Conservation (phyloP, 1,139 yeast genomes). For the Yamadazyma membranifaciens region DNA sequence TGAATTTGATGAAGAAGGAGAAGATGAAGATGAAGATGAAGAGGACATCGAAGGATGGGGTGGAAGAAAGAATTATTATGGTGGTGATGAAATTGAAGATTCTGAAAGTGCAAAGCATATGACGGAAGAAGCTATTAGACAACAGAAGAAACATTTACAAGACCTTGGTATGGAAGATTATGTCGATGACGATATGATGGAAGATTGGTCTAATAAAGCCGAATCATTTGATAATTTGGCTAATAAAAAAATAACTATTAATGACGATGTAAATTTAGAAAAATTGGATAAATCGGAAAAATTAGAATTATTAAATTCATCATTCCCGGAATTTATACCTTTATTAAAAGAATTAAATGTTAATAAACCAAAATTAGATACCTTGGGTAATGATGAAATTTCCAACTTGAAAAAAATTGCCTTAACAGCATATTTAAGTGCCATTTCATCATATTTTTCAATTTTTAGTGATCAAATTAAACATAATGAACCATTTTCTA, state of each 20-base stretch:
- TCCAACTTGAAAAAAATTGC: conserved; percentile 60
- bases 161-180: conserved; percentile 82
- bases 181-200: conserved; percentile 77
- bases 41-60: conserved; percentile 79
- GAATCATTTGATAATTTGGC: conserved; percentile 31
- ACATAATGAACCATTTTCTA: conserved; percentile 51
- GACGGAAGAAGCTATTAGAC: conserved; percentile 84
- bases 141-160: conserved; percentile 80
- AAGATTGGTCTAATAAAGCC: conserved; percentile 58
- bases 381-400: conserved; percentile 34
- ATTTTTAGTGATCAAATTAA: conserved; percentile 57
- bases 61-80: conserved; percentile 67
- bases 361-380: conserved; percentile 42
- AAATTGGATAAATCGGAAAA: conserved; percentile 44
- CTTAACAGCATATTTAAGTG: conserved; percentile 71
- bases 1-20: conserved; percentile 33
- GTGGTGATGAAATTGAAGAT: conserved; percentile 76
- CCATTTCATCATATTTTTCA: conserved; percentile 74
- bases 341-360: conserved; percentile 61
- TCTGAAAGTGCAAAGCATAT: conserved; percentile 77
- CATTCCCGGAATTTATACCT: conserved; percentile 84
- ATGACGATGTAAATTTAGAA: conserved; percentile 30
- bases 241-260: conserved; percentile 22
- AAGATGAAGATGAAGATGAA: conserved; percentile 30
- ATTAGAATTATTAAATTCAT: conserved; percentile 47